phyloP scores from a whole-genome alignment of 2,329 filamentous ascomycete species.

The Ascochyta pisi region DNA sequence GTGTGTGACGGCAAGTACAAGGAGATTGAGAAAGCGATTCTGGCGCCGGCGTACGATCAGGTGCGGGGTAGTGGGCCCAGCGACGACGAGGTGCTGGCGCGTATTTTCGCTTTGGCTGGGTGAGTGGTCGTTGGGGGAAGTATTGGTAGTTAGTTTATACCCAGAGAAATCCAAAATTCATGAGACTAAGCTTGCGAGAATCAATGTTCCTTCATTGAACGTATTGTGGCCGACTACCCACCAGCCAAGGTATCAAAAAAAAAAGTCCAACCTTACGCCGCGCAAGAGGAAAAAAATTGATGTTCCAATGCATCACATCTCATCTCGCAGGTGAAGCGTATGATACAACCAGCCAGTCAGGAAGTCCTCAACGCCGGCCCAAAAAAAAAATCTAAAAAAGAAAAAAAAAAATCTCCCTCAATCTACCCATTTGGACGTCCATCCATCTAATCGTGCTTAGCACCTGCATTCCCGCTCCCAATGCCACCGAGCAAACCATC shows the following conservation, averaged over 20 bases:
- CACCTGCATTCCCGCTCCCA: conserved; percentile 57
- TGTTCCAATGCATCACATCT: not conserved
- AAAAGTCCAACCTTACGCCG: conserved; percentile 2
- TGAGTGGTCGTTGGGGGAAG: not conserved
- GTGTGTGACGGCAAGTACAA: conserved; percentile 56
- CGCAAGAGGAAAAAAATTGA: not conserved
- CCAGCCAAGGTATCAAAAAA: conserved; percentile 5
- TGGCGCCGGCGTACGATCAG: conserved; percentile 27
- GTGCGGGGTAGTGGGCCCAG: conserved; percentile 28
- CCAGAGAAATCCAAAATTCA: no score
- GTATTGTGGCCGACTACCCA: not conserved
- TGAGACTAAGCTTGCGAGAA: no score
- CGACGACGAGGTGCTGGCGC: conserved; percentile 30
- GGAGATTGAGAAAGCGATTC: conserved; percentile 60
- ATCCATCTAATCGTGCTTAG: conserved; percentile 39
- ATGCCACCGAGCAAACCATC: conserved; percentile 65
- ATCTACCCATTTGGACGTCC: not conserved
- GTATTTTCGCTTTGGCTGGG: conserved; percentile 22
- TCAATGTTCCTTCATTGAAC: no score
- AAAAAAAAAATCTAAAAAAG: not conserved
- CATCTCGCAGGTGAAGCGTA: not conserved
- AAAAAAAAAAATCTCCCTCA: not conserved
- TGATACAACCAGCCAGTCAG: not conserved
- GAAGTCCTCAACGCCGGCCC: conserved; percentile 1
- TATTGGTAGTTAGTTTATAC: no score